Evolutionary conservation across 2,329 filamentous ascomycete species (phyloP), one percentile per base, ranked within the genome.

Genomic region (Trichoderma arundinaceum): DNA sequence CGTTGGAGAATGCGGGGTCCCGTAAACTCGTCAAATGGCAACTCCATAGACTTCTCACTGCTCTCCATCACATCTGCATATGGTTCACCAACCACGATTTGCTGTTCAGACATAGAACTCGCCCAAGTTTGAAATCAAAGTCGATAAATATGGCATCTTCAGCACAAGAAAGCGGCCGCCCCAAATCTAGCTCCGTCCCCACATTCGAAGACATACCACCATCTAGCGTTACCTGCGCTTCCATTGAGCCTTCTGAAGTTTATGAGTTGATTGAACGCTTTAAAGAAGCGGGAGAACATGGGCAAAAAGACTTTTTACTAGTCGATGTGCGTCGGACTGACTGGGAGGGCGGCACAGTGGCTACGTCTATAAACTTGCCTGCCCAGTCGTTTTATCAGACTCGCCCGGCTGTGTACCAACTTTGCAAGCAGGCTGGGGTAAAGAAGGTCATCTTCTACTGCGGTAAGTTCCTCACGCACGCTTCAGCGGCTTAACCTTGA

Each of bases 281-380:
- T 74, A 64, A 63, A 39, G 72, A 75, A 17, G 71, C 73, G 2
- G 74, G 38, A 19, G 63, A 72, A 13, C 70, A 72, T 7, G 71
- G 70, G 1, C 70, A 71, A 0, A 72, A 74, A 32, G 73, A 78
- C 7, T 83, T 83, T 53, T 72, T 84, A 17, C 74, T 85, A 3
- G 80, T 86, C 12, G 84, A 86, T 70, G 80, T 86, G n/a, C 80
- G 84, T 17, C 78, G 83, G 32, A 79, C 75, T 3, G 84, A 87
- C 69, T 83, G 82, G 77, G 80, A 82, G 71, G 88, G 88, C 32
- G 88, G 87, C 46, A 88, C 86, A 0, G 84, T 90, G 63, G 76
- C 77, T 8, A 82, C 81, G 2, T 87, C 86, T 1, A 78, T 90
- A 68, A 86, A 87, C 68, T 75, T 87, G 13, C 84, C 84, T 0